A percentile compares a stretch with the other conserved stretches of the same genome.
These are phyloP conservation scores for Dipteronia sinensis DNA, from an alignment of 345 rosid genomes.

Conservation along the genomic window DNA sequence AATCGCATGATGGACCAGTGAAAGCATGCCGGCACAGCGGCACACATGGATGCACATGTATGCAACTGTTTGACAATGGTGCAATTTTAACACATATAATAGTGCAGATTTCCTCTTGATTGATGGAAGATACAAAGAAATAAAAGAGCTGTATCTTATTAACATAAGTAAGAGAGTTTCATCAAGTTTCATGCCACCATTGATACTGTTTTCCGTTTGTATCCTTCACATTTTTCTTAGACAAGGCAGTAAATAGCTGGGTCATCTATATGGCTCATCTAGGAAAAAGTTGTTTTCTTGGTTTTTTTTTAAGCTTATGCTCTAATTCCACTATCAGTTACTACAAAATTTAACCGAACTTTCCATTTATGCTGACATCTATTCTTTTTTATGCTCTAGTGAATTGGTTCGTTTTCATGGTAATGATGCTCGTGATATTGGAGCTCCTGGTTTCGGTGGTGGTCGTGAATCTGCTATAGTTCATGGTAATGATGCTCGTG, in stretches of 20 bases:
- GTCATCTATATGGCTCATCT: neutral
- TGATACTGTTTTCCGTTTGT: too few relatives aligned
- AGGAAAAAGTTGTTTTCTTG: neutral
- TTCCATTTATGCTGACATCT: neutral
- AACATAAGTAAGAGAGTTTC: too few relatives aligned
- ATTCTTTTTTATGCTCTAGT: slow-evolving; percentile 8
- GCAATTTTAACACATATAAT: too few relatives aligned
- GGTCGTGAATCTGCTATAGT: slow-evolving; percentile 15
- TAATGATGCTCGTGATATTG: slow-evolving; percentile 27
- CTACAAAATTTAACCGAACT: neutral
- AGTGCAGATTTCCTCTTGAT: too few relatives aligned
- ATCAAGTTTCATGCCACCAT: too few relatives aligned
- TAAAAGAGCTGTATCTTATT: too few relatives aligned
- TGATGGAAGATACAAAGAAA: too few relatives aligned
- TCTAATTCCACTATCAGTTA: neutral
- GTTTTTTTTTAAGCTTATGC: neutral
- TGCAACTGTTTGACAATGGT: neutral
- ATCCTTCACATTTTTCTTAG: neutral
- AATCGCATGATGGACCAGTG: neutral
- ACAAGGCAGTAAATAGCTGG: neutral
- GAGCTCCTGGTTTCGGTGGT: slow-evolving; percentile 27
- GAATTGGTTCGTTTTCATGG: slow-evolving; percentile 3
- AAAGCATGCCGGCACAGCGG: neutral
- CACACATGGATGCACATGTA: neutral
- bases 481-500: too few relatives aligned